Evolutionary conservation across 495 filamentous ascomycete species (phyloP).

Genomic region (Trichoderma asperelloides): DNA sequence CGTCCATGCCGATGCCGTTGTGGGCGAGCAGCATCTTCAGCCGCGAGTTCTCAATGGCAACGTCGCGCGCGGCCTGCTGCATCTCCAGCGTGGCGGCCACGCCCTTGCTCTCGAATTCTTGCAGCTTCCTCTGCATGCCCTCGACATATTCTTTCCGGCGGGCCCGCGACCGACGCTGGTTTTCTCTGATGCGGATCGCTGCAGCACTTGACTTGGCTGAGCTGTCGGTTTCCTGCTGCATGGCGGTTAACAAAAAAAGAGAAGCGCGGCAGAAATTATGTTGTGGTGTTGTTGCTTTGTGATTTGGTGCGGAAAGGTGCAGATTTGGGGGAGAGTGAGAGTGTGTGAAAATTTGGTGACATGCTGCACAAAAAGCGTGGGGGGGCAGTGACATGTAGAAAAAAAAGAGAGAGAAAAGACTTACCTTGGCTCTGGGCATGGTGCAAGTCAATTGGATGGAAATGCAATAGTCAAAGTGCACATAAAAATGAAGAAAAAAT

Average conservation of each 20-base stretch:
- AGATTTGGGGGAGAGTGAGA: not conserved
- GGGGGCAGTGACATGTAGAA: not conserved
- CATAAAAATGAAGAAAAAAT: not conserved
- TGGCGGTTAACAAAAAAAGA: not conserved
- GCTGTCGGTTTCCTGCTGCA: conserved; percentile 6
- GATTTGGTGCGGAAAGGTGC: not conserved
- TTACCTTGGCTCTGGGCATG: not conserved
- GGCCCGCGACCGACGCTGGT: conserved; percentile 60
- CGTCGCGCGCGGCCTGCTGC: conserved; percentile 42
- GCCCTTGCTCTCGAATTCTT: conserved; percentile 38
- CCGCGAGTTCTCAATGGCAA: conserved; percentile 41
- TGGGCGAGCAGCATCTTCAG: conserved; percentile 35
- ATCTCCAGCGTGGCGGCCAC: conserved; percentile 44
- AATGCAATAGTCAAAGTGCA: not conserved
- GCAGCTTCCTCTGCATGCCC: conserved; percentile 47
- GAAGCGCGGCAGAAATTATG: not conserved
- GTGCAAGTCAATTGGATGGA: not conserved
- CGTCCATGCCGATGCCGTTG: conserved; percentile 13
- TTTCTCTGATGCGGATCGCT: conserved; percentile 37
- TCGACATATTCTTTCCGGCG: conserved; percentile 52
- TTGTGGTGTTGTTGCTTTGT: not conserved
- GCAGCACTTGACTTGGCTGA: not conserved
- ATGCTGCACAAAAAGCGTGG: not conserved
- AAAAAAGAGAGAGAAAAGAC: not conserved
- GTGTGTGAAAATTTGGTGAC: conserved; percentile 1